phyloP scores from a whole-genome alignment of 2,329 filamentous ascomycete species.

The Pleochaeta shiraiana region DNA sequence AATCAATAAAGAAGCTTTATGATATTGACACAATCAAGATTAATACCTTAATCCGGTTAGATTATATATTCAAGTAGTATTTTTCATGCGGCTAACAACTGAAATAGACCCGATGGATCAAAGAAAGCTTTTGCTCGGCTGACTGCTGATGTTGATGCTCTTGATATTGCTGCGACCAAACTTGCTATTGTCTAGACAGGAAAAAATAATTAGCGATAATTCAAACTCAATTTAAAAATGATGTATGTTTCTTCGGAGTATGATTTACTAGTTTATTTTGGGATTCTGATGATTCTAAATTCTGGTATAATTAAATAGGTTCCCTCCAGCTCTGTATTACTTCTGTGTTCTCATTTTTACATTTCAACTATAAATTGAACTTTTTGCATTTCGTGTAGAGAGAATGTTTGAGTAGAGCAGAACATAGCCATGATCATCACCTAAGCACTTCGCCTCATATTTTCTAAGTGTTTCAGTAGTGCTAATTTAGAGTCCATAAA shows the following conservation, averaged over 20 bases:
- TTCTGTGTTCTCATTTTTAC: no score
- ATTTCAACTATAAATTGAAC: no score
- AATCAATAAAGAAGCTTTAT: conserved; percentile 96
- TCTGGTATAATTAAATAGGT: no score
- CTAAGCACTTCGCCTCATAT: conserved; percentile 26
- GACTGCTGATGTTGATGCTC: conserved; percentile 89
- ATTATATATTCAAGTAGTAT: conserved; percentile 7
- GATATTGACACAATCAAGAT: conserved; percentile 97
- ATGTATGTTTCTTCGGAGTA: no score
- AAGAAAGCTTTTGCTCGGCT: conserved; percentile 99
- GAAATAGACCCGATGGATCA: conserved; percentile 61
- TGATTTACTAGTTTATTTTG: no score
- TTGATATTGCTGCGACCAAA: conserved; percentile 99
- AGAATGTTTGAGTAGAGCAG: no score
- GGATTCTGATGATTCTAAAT: no score
- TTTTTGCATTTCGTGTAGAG: no score
- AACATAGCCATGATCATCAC: no score
- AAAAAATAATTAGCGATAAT: no score
- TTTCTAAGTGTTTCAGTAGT: conserved; percentile 69
- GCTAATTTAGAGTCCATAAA: conserved; percentile 78
- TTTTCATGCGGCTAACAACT: conserved; percentile 8
- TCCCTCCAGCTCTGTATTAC: no score
- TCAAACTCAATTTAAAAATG: no score
- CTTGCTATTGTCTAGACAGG: conserved; percentile 92
- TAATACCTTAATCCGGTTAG: conserved; percentile 95